Evolutionary conservation across 2,329 filamentous ascomycete species (phyloP), one percentile per base, ranked within the genome.

Genomic region (Hypoxylon sp.): DNA sequence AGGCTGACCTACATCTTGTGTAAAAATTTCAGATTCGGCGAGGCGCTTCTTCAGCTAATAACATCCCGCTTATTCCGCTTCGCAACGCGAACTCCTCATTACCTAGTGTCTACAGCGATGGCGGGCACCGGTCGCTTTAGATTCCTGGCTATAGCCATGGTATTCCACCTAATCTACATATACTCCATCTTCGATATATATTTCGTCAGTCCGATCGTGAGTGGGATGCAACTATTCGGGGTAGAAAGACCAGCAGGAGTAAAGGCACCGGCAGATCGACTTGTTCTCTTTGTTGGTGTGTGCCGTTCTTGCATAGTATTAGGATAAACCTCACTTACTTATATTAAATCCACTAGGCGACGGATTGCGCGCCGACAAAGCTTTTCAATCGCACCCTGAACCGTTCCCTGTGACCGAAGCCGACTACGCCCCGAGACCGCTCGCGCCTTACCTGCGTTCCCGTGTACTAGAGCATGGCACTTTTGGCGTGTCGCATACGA

Each of bases 111-210:
- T 48, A 32, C 25, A 63, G 64, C 54, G 71, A 90, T 90, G 87
- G 84, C 85, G 67, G 77, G 81, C 65, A 81, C 85, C 71, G 82
- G 81, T 72, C 93, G 94, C 77, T 87, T 92, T 76, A 90, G 90
- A 77, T 98, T 99, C 78, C 81, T 98, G 79, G 90, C 91, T 77
- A 88, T 97, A 77, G 96, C 96, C 73, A 87, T 97, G 76, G 82
- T 95, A 66, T 99, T 99, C 78, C 96, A 99, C 80, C 79, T 98
- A 57, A 88, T 97, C 70, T 99, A 99, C 79, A 91, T 97, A 61
- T 92, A 91, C 77, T 97, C 94, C 65, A 98, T 98, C 75, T 99
- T 99, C 81, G 94, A 97, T 79, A 96, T 98, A 70, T 98, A 99
- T 81, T 99, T 99, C 77, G 94, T 97, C 76, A 97, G 94, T 78